These are phyloP conservation scores for Pestalotiopsis sp. DNA, from an alignment of 2,329 filamentous ascomycete genomes.

Conservation along the genomic window DNA sequence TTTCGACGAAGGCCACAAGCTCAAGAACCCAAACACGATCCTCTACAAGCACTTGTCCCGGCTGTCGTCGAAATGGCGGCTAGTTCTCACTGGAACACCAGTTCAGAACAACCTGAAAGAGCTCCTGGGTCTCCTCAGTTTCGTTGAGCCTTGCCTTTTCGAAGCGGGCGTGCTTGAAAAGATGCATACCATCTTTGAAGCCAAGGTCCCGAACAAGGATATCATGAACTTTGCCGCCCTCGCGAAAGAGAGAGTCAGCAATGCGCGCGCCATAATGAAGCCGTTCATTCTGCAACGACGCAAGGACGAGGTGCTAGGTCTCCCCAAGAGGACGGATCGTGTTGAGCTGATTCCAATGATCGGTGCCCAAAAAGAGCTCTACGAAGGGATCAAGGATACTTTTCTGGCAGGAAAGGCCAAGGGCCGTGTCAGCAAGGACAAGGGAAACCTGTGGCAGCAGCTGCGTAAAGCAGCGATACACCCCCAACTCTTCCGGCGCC, in stretches of 20 bases:
- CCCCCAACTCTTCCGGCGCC: conserved; percentile 79
- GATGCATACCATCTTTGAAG: conserved; percentile 84
- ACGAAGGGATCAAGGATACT: conserved; percentile 63
- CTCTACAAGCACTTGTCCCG: conserved; percentile 77
- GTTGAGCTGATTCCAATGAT: conserved; percentile 84
- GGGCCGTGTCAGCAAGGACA: conserved; percentile 46
- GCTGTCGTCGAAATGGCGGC: conserved; percentile 78
- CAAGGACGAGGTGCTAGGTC: conserved; percentile 87
- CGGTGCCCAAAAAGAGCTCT: conserved; percentile 69
- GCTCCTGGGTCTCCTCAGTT: conserved; percentile 85
- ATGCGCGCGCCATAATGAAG: conserved; percentile 88
- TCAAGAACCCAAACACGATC: conserved; percentile 85
- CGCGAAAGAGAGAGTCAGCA: conserved; percentile 81
- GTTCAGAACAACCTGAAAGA: conserved; percentile 94
- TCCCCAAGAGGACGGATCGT: conserved; percentile 76
- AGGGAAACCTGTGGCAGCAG: conserved; percentile 78
- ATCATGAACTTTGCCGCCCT: conserved; percentile 79
- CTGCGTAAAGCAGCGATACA: conserved; percentile 92
- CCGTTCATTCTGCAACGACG: conserved; percentile 93
- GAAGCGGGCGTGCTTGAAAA: conserved; percentile 68
- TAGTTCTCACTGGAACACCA: conserved; percentile 87
- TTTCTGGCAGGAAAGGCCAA: conserved; percentile 60
- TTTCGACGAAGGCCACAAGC: conserved; percentile 91
- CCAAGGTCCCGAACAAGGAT: conserved; percentile 83
- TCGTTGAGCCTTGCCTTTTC: conserved; percentile 88